Base-by-base conservation (phyloP, 495 filamentous ascomycete genomes). In the Margaritispora aquatica region DNA sequence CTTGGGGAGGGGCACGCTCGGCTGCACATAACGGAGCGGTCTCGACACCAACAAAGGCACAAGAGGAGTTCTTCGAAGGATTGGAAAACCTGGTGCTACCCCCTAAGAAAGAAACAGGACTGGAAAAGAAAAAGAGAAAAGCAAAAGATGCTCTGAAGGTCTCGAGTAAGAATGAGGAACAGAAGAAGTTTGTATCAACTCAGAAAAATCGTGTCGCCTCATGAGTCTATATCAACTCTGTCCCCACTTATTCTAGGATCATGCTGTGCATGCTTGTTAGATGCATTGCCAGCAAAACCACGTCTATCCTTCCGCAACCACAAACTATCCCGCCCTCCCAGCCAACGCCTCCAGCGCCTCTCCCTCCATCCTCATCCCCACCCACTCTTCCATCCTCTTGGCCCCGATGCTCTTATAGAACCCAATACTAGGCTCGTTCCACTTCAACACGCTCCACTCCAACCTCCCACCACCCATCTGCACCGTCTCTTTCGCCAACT, bases 361-460 rank as follows among this genome's bases (percentile, higher is more conserved):
- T 29, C 85, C 85, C 60, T 94, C 89, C 17, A 97, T 83, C 70
- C 93, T 87, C 89, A 96, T 92, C 61, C 86, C 85, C 64, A 89
- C 83, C 94, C 94, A 97, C 68, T 94, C 92, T 55, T 80, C 81
- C 88, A 91, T 87, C 64, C 74, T 74, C 67, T 74, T 80, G n/a
- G 93, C 94, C 4, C 94, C 93, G 52, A 63, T 55, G 61, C 80
- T 78, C 68, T 86, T 80, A 67, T 98, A 97, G 68, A 98, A 97
- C 66, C 84, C 75, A 71, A 97, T 90, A 63, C 83, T 88, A 41
- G 89, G 88, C 75, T 89, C 82, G 71, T 98, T 97, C 92, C 83
- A 89, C 73, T 86, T 92, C 64, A 98, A 71, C 65, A 96, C 92
- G 67, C 83, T 89, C 94, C 94, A 98, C 74, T 96, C 93, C 57